Evolutionary conservation across 2,329 filamentous ascomycete genomes (phyloP).

Genomic region (Microcyclosporella mali): DNA sequence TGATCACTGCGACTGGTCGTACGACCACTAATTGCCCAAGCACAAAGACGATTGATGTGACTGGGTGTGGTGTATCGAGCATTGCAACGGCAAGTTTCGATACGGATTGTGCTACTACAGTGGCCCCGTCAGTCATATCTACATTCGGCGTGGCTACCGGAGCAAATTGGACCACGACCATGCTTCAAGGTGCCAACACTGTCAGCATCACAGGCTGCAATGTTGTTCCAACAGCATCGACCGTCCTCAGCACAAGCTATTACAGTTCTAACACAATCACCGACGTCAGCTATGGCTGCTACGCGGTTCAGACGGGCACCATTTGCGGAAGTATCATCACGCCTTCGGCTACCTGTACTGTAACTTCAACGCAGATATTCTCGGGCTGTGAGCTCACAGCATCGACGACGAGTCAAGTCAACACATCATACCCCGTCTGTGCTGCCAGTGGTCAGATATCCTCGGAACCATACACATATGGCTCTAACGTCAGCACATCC

Average conservation of each 20-base stretch:
- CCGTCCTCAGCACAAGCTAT: constrained; percentile 7
- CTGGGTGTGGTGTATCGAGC: no score
- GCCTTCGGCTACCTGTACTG: constrained; percentile 9
- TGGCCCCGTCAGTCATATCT: constrained; percentile 1
- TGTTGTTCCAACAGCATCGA: constrained; percentile 7
- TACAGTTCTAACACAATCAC: constrained; percentile 10
- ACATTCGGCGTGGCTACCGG: constrained; percentile 7
- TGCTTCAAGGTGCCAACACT: constrained; percentile 1
- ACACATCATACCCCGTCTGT: constrained; percentile 4
- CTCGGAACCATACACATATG: constrained; percentile 2
- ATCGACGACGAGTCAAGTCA: constrained; percentile 4
- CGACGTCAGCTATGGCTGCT: constrained; percentile 7
- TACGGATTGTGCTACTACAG: constrained; percentile 1
- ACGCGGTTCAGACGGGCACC: constrained; percentile 2
- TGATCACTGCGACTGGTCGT: constrained; percentile 5
- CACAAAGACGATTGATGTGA: no score
- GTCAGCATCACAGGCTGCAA: constrained; percentile 10
- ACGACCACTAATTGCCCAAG: no score
- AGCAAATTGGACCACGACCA: constrained; percentile 8
- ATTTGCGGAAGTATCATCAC: constrained; percentile 3
- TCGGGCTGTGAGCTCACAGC: constrained; percentile 15
- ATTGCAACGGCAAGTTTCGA: no score
- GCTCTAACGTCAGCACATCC: neutral
- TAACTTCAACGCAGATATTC: constrained; percentile 3
- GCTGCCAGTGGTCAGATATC: neutral